Evolutionary conservation across 768 basidiomycete species (phyloP).

Genomic region (Jaapia argillacea): DNA sequence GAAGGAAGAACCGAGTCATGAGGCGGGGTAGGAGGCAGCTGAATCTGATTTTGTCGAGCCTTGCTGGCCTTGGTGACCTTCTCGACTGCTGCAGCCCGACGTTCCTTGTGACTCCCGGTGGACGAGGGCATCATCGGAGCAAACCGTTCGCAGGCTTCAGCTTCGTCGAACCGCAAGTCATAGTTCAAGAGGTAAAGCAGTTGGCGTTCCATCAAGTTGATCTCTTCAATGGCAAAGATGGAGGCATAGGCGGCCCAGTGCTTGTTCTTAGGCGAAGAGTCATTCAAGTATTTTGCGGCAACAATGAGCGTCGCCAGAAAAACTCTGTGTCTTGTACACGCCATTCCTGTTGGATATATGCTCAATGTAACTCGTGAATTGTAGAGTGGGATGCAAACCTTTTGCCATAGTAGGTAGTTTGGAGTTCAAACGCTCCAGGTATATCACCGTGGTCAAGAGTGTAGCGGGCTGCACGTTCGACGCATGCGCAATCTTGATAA

Average conservation of each 20-base stretch:
- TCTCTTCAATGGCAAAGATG: conserved; percentile 67
- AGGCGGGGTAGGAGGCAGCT: conserved; percentile 30
- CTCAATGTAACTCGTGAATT: conserved; percentile 1
- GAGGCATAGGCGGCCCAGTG: conserved; percentile 82
- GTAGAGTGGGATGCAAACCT: conserved; percentile 38
- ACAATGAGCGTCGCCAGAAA: conserved; percentile 95
- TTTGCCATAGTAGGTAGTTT: conserved; percentile 79
- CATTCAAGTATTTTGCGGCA: conserved; percentile 94
- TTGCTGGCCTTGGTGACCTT: conserved; percentile 44
- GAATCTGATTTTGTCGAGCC: conserved; percentile 37
- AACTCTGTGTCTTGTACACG: conserved; percentile 90
- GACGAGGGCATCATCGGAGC: conserved; percentile 46
- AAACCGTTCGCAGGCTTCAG: conserved; percentile 59
- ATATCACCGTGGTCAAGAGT: conserved; percentile 82
- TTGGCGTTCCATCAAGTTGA: conserved; percentile 97
- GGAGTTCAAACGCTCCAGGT: conserved; percentile 76
- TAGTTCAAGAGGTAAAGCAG: conserved; percentile 88
- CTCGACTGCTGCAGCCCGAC: conserved; percentile 42
- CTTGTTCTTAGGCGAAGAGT: conserved; percentile 90
- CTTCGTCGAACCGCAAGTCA: conserved; percentile 83
- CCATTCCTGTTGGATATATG: conserved; percentile 42
- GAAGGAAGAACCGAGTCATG: conserved; percentile 20
- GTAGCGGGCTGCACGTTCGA: conserved; percentile 90
- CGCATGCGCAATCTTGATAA: conserved; percentile 64
- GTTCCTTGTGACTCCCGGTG: no score